Evolutionary conservation across 345 rosid genomes (phyloP).

Genomic region (Streptanthus diversifolius): DNA sequence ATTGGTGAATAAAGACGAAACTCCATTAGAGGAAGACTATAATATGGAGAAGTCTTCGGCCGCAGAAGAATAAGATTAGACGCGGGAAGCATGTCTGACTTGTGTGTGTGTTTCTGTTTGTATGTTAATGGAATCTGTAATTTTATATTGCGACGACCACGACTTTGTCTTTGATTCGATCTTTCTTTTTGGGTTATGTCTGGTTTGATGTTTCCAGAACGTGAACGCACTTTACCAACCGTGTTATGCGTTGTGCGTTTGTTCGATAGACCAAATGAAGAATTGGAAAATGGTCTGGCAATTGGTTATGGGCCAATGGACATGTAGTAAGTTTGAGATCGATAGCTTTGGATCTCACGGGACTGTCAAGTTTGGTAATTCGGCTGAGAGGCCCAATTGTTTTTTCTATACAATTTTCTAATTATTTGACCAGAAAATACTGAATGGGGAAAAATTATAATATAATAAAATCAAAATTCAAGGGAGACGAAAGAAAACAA

Average conservation of each 20-base stretch:
- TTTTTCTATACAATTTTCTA: background rate
- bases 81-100: constrained; percentile 43
- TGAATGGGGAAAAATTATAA: too few species aligned
- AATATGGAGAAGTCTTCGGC: constrained; percentile 25
- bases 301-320: background rate
- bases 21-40: constrained; percentile 16
- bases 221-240: constrained; percentile 12
- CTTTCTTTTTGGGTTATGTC: background rate
- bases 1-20: constrained; percentile 27
- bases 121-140: constrained; percentile 4
- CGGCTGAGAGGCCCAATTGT: background rate
- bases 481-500: too few species aligned
- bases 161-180: constrained; percentile 14
- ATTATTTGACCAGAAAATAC: background rate
- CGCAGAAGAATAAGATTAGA: constrained; percentile 6
- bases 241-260: constrained; percentile 5
- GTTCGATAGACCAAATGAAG: background rate
- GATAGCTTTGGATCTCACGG: background rate
- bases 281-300: background rate
- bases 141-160: constrained; percentile 14
- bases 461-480: too few species aligned
- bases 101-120: constrained; percentile 24
- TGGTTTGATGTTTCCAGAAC: background rate
- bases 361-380: background rate
- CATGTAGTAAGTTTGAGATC: background rate